phyloP scores from a whole-genome alignment of 176 grass and related monocot species.

The Pontederia crassipes region DNA sequence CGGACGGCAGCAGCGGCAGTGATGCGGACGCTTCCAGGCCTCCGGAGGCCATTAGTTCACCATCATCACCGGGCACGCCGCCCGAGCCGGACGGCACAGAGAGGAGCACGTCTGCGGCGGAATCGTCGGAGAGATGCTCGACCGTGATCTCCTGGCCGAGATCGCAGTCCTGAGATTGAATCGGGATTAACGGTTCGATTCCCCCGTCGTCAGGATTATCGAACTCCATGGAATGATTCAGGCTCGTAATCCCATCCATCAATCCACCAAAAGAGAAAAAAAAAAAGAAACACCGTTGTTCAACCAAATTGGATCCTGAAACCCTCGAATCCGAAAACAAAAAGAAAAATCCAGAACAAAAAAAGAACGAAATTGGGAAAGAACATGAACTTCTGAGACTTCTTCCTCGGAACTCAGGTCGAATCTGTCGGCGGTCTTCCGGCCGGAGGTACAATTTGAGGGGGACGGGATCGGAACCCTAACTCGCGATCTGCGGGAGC shows the following conservation, averaged over 20 bases:
- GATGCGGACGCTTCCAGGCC: not conserved
- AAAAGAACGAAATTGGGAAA: not conserved
- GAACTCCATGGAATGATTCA: constrained; percentile 23
- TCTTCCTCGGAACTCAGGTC: not conserved
- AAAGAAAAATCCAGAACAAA: not conserved
- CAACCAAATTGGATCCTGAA: not conserved
- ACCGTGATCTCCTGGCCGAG: constrained; percentile 1
- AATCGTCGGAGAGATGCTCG: not conserved
- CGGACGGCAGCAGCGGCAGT: not conserved
- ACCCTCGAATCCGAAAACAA: not conserved
- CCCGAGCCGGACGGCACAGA: not conserved
- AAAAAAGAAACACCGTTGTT: not conserved
- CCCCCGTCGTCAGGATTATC: constrained; percentile 14
- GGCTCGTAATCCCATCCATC: not conserved
- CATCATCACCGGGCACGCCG: not conserved
- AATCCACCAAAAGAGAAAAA: not conserved
- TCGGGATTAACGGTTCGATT: constrained; percentile 7
- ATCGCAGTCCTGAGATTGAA: constrained; percentile 14
- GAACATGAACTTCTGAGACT: not conserved
- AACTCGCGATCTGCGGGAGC: not conserved
- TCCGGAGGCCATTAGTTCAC: not conserved
- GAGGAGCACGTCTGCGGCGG: not conserved
- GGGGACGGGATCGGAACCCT: constrained; percentile 3
- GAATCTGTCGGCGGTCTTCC: not conserved
- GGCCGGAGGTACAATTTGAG: not conserved